Conservation (phyloP, 176 grass and related monocot species). For the Eremochloa ophiuroides region DNA sequence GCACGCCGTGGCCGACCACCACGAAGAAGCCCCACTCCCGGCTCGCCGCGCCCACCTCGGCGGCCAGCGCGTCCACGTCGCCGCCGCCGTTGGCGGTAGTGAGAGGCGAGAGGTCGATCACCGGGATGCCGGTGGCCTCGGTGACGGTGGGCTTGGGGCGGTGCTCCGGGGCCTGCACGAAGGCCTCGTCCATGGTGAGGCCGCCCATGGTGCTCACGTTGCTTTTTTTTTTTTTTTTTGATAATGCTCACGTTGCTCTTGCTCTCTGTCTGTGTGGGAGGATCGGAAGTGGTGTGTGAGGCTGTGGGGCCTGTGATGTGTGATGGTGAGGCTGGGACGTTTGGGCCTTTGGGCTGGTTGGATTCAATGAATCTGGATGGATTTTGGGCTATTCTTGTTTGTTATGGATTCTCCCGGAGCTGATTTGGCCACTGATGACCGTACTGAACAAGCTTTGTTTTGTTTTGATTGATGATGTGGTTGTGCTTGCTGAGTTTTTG, state of each 20-base stretch:
- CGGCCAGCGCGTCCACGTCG: constrained; percentile 22
- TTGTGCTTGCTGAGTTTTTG: too few relatives aligned
- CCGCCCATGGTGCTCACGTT: constrained; percentile 31
- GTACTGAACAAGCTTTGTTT: too few relatives aligned
- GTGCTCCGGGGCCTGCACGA: constrained; percentile 83
- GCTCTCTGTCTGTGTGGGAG: too few relatives aligned
- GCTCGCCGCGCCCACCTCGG: constrained; percentile 63
- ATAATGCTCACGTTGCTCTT: too few relatives aligned
- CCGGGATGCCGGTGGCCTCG: constrained; percentile 54
- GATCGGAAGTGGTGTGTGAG: too few relatives aligned
- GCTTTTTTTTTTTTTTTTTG: too few relatives aligned
- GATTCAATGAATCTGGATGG: constrained; percentile 45
- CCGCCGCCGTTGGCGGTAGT: background rate
- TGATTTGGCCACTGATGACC: too few relatives aligned
- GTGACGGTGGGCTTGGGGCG: constrained; percentile 34
- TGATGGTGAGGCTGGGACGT: too few relatives aligned
- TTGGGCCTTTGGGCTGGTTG: background rate
- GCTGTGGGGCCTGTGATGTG: too few relatives aligned
- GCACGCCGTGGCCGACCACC: constrained; percentile 68
- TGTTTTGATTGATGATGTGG: too few relatives aligned
- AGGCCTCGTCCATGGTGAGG: constrained; percentile 56
- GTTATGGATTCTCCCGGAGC: too few relatives aligned
- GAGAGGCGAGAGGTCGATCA: constrained; percentile 73
- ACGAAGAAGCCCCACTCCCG: constrained; percentile 89
- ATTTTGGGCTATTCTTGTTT: constrained; percentile 1